A percentile compares a stretch with the other conserved stretches of the same genome.
Conservation (phyloP, 352 stramenopile species). For the Globisporangium solare region DNA sequence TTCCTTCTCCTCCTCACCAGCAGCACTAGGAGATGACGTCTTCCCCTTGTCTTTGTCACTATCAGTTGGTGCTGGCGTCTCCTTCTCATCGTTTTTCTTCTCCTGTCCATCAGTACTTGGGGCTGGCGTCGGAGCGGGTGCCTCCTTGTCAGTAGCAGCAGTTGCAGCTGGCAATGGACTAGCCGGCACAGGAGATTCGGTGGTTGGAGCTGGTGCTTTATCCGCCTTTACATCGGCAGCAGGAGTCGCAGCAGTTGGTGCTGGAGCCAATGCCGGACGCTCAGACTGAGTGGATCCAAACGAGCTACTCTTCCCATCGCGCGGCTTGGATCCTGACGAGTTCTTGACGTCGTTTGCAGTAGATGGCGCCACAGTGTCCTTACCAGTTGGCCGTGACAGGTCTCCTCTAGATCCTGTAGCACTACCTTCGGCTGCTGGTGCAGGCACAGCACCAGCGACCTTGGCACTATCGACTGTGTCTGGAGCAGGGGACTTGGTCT, state of each 20-base stretch:
- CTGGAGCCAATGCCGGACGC: not conserved
- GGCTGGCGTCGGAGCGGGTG: not conserved
- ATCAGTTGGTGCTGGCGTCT: constrained; percentile 10
- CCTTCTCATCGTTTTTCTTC: not conserved
- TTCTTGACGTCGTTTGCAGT: too few relatives aligned
- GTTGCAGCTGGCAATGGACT: not conserved
- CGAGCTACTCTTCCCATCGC: too few relatives aligned
- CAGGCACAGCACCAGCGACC: too few relatives aligned
- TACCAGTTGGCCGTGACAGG: too few relatives aligned
- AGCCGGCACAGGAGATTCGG: not conserved
- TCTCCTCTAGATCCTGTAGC: too few relatives aligned
- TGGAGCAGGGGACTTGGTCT: too few relatives aligned
- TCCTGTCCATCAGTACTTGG: not conserved
- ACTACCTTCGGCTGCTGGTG: too few relatives aligned
- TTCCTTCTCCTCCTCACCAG: not conserved
- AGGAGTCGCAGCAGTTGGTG: not conserved
- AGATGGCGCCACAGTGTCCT: too few relatives aligned
- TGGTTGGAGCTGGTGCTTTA: not conserved
- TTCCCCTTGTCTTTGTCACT: too few relatives aligned
- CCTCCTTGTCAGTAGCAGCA: not conserved
- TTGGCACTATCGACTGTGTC: too few relatives aligned
- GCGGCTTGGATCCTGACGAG: too few relatives aligned
- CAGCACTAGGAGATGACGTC: not conserved
- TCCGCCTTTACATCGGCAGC: not conserved
- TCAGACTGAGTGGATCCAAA: too few relatives aligned